phyloP scores from a whole-genome alignment of 108 stramenopile genomes.

The Conticribra weissflogii region DNA sequence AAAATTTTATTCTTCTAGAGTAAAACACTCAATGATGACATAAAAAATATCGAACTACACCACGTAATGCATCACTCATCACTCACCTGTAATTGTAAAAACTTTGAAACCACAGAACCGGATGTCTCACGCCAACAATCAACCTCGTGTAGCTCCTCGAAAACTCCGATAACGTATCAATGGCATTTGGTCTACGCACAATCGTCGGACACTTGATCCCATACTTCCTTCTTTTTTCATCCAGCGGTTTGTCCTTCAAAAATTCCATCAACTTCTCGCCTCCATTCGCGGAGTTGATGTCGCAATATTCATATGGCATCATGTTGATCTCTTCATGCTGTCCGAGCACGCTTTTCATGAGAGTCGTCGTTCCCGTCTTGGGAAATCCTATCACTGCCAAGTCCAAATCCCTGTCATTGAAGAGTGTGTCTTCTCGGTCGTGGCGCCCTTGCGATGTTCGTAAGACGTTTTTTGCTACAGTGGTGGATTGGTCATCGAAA shows the following conservation, averaged over 20 bases:
- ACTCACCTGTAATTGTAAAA: constrained; percentile 42
- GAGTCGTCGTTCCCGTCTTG: constrained; percentile 16
- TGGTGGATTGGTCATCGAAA: no score
- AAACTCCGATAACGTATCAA: constrained; percentile 28
- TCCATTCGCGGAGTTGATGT: constrained; percentile 1
- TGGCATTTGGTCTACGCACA: constrained; percentile 19
- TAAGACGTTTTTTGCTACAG: no score
- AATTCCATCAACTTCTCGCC: constrained; percentile 1
- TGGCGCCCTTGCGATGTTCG: no score
- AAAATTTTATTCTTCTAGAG: background rate
- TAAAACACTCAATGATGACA: background rate
- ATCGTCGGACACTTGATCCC: constrained; percentile 39
- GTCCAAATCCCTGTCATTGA: no score
- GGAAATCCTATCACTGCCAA: no score
- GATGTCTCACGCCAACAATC: constrained; percentile 58
- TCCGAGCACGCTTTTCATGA: constrained; percentile 17
- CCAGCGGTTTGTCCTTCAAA: constrained; percentile 5
- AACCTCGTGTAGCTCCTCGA: constrained; percentile 33
- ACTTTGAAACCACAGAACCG: constrained; percentile 41
- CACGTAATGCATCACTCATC: background rate
- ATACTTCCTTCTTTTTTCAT: constrained; percentile 7
- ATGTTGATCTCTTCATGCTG: constrained; percentile 15
- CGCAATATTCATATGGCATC: constrained; percentile 4
- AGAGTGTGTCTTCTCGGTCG: no score
- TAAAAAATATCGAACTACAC: background rate